Percentiles rank a stretch among this genome's conserved stretches.
phyloP scores from a whole-genome alignment of 108 stramenopile species.

The Skeletonema grethae region DNA sequence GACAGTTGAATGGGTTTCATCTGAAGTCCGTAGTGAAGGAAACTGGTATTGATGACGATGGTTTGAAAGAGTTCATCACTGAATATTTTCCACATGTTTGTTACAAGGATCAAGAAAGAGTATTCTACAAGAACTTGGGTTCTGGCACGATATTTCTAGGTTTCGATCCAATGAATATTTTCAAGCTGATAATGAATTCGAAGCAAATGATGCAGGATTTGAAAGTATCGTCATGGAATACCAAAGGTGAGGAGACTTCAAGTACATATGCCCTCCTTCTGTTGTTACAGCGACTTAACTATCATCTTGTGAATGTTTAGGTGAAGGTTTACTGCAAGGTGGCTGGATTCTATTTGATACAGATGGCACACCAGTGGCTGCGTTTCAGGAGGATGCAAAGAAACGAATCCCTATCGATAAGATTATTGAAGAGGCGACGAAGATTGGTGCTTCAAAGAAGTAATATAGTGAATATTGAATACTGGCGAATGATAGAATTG shows the following conservation, averaged over 20 bases:
- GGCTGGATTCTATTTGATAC: conserved; percentile 48
- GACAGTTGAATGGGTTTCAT: conserved; percentile 56
- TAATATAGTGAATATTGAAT: neutral
- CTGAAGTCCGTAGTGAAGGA: conserved; percentile 76
- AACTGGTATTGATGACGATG: conserved; percentile 78
- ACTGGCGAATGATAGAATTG: neutral
- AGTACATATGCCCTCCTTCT: neutral
- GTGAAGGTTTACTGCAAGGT: conserved; percentile 58
- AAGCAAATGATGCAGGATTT: conserved; percentile 35
- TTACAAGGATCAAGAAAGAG: conserved; percentile 61
- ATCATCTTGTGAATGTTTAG: conserved; percentile 18
- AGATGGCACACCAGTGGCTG: conserved; percentile 7
- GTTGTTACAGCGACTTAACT: neutral
- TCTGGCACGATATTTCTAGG: conserved; percentile 46
- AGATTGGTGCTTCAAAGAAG: neutral
- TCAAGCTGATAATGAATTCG: conserved; percentile 33
- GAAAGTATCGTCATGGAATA: conserved; percentile 40
- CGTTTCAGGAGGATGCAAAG: conserved; percentile 53
- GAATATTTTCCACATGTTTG: conserved; percentile 69
- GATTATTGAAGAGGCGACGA: conserved; percentile 10
- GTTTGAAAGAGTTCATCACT: conserved; percentile 60
- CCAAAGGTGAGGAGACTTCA: conserved; percentile 26
- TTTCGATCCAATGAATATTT: conserved; percentile 35
- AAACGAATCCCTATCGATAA: conserved; percentile 39
- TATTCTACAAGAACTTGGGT: conserved; percentile 75